Base-by-base conservation (phyloP, 345 rosid species). In the Corchorus olitorius region DNA sequence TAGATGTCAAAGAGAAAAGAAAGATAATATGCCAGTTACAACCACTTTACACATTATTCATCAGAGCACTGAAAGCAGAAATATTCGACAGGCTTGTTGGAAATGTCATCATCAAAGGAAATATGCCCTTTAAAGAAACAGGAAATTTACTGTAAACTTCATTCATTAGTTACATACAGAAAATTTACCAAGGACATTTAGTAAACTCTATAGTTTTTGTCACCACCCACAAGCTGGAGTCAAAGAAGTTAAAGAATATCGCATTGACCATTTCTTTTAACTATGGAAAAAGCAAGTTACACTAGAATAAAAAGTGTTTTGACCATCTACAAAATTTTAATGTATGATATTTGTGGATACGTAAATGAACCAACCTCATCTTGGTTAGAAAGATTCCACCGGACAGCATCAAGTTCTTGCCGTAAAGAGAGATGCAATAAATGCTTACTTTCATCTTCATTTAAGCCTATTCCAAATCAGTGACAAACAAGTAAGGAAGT, bases 361-460 rank as follows among this genome's bases (percentile, higher is more conserved):
- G 73, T 9, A 65, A 78, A 34, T 43, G 60, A 79, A 69, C 48
- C 79, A 80, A 93, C 98, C 98, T 93, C 98, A 72, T 96, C 87
- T 86, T 92, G 97, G 84, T 92, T 88, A 65, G 86, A 84, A 68
- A 81, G 83, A 86, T 96, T 96, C 98, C 99, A 96, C 60, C 90
- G 84, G 75, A 91, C 94, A 62, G 77, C 89, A 79, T 91, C 88
- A 58, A 90, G 93, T 84, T 83, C 87, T 41, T 68, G 82, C 65
- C 34, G 81, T 71, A 83, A 66, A 63, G 89, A 80, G 64, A 86
- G 67, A 85, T 96, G 99, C 87, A 94, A 81, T 64, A 90, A 88
- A 77, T 91, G 87, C 80, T 92, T 90, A 71, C 77, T 83, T 84
- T 88, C 92, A 78, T 91, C 89, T 80, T 91, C 92, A 50, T 41